Conservation (phyloP, 1,284 basidiomycete species). For the Violaceomyces palustris region DNA sequence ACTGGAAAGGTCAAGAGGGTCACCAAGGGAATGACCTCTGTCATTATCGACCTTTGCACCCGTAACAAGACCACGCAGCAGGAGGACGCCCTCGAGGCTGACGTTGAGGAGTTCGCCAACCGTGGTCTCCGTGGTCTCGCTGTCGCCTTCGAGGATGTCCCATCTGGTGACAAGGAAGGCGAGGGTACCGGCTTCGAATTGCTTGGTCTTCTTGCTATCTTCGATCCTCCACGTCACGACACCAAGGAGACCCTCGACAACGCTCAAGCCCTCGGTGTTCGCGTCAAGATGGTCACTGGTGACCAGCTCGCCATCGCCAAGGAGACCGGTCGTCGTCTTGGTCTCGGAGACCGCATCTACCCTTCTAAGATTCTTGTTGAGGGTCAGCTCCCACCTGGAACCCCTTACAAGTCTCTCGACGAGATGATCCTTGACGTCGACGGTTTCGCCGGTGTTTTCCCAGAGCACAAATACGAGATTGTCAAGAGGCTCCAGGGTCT, state of each 20-base stretch:
- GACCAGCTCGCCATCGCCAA: constrained; percentile 98
- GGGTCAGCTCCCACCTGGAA: constrained; percentile 69
- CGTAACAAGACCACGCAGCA: constrained; percentile 91
- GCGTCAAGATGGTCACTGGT: constrained; percentile 99
- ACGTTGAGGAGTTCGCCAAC: constrained; percentile 87
- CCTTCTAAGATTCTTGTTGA: constrained; percentile 90
- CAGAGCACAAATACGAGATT: constrained; percentile 88
- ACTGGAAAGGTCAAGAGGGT: constrained; percentile 93
- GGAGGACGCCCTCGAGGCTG: constrained; percentile 84
- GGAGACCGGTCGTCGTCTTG: constrained; percentile 96
- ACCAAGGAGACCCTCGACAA: constrained; percentile 99
- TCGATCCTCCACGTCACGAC: constrained; percentile 94
- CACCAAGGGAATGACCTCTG: constrained; percentile 98
- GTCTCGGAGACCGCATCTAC: constrained; percentile 95
- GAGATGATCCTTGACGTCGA: constrained; percentile 85
- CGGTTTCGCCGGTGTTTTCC: constrained; percentile 92
- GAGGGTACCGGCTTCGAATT: constrained; percentile 95
- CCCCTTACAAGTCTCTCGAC: constrained; percentile 69
- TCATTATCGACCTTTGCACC: constrained; percentile 76
- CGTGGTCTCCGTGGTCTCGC: constrained; percentile 97
- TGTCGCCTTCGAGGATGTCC: constrained; percentile 89
- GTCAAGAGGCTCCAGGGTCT: constrained; percentile 91
- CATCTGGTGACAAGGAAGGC: constrained; percentile 65
- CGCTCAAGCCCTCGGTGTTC: constrained; percentile 88
- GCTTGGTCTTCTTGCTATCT: constrained; percentile 93